These are phyloP conservation scores for Allium cepa DNA, from an alignment of 106 monocot genomes.

Conservation along the genomic window DNA sequence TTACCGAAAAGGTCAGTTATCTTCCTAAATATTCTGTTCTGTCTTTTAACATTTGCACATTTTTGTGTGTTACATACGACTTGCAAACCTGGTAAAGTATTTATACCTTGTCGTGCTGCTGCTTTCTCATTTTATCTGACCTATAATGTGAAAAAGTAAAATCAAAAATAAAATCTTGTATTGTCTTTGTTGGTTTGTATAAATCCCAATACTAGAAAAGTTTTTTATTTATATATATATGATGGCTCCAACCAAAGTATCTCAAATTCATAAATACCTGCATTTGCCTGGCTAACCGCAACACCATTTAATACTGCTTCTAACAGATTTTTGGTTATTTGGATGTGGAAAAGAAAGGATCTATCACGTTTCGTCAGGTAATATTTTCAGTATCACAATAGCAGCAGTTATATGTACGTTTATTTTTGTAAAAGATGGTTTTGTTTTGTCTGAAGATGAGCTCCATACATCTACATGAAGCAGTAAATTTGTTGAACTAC, in stretches of 20 bases:
- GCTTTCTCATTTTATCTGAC: background rate
- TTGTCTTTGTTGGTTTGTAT: no score
- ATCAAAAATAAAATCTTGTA: no score
- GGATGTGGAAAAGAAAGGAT: constrained; percentile 68
- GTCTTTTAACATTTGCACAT: background rate
- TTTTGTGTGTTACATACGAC: background rate
- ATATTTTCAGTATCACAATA: background rate
- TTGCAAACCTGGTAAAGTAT: background rate
- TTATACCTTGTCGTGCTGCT: background rate
- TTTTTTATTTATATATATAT: no score
- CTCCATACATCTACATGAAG: no score
- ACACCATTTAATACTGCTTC: background rate
- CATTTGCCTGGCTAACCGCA: no score
- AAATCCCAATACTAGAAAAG: no score
- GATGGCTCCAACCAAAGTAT: no score
- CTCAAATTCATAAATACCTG: no score
- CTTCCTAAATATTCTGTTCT: background rate
- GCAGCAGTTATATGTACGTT: background rate
- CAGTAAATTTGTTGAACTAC: no score
- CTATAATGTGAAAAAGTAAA: no score
- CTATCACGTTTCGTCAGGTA: constrained; percentile 94
- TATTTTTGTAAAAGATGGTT: background rate
- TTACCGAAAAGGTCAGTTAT: constrained; percentile 44
- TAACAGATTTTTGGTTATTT: constrained; percentile 77
- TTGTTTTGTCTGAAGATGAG: background rate